Evolutionary conservation across 192 early-diverging fungal species (phyloP).

Genomic region (Mortierella alpina): DNA sequence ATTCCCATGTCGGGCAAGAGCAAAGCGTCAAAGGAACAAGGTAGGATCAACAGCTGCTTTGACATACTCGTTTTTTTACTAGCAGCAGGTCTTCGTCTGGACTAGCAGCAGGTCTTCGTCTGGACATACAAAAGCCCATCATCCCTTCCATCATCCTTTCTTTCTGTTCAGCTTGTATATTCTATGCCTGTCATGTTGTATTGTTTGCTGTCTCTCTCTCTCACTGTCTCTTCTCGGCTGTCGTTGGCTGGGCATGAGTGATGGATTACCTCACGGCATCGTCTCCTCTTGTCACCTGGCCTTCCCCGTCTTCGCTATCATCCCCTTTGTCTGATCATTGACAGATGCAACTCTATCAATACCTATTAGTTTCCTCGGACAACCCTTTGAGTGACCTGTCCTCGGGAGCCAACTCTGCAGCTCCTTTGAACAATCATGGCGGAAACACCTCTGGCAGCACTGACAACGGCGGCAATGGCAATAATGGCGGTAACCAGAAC

Average conservation of each 20-base stretch:
- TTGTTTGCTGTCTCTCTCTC: too few species aligned
- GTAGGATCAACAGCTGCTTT: conserved; percentile 1
- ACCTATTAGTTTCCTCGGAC: conserved; percentile 25
- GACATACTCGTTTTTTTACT: too few species aligned
- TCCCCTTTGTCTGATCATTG: not conserved
- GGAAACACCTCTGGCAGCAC: conserved; percentile 6
- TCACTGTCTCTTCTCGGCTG: not conserved
- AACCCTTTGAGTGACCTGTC: conserved; percentile 47
- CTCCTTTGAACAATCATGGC: conserved; percentile 4
- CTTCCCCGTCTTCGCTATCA: not conserved
- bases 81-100: too few species aligned
- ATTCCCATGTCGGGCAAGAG: conserved; percentile 52
- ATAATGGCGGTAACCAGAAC: not conserved
- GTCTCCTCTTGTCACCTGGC: not conserved
- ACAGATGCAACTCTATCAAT: not conserved
- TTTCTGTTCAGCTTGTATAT: too few species aligned
- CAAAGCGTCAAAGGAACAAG: conserved; percentile 53
- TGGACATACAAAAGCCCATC: too few species aligned
- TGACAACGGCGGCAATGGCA: conserved; percentile 7
- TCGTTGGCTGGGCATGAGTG: not conserved
- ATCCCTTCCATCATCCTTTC: too few species aligned
- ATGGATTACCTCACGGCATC: not conserved
- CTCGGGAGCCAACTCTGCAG: conserved; percentile 40
- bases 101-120: too few species aligned
- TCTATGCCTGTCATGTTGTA: too few species aligned